Base-by-base conservation (phyloP, 2,329 filamentous ascomycete genomes). In the Albifimbria verrucaria region DNA sequence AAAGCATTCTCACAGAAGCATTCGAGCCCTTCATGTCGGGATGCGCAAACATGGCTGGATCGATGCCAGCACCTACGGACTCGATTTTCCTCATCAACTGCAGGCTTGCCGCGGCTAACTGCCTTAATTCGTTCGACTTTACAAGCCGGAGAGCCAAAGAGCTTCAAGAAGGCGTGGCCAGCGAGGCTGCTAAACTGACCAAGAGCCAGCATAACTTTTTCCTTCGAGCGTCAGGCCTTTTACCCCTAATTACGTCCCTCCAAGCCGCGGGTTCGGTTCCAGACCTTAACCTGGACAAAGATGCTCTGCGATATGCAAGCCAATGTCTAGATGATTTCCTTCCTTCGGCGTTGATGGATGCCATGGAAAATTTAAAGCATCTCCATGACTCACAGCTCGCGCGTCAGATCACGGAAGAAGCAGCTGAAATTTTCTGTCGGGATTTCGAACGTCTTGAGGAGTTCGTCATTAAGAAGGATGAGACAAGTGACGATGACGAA, bases 261-360 rank as follows among this genome's bases (percentile, higher is more conserved):
- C 73, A 64, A 72, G 32, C 65, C 57, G 21, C 66, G 68, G 12
- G 59, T 57, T 53, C 55, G n/a, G 59, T 60, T 9, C 60, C 67
- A 39, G 66, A 71, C 42, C 66, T 73, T 25, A 64, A 77, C 48
- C 68, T 89, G 4, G 75, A 77, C 43, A 78, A 52, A 44, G 56
- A 78, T 12, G 77, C 53, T 0, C 76, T 97, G n/a, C 72, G 80
- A 1, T 73, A 77, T 48, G 85, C 87, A 2, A 90, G 90, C 62
- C 89, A 92, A 62, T 81, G 80, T 41, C 77, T 99, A 7, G 94
- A 99, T 65, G 86, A 91, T 55, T 99, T 97, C 72, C 76, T 99
- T 22, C 92, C 94, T 0, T 95, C 91, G 1, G 94, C 93, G 3
- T 79, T 96, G 25, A 93, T 97, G 78, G 94, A 99, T 67, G 92